Evolutionary conservation across 2,329 filamentous ascomycete species (phyloP), one percentile per base, ranked within the genome.

Genomic region (Monosporascus sp.): DNA sequence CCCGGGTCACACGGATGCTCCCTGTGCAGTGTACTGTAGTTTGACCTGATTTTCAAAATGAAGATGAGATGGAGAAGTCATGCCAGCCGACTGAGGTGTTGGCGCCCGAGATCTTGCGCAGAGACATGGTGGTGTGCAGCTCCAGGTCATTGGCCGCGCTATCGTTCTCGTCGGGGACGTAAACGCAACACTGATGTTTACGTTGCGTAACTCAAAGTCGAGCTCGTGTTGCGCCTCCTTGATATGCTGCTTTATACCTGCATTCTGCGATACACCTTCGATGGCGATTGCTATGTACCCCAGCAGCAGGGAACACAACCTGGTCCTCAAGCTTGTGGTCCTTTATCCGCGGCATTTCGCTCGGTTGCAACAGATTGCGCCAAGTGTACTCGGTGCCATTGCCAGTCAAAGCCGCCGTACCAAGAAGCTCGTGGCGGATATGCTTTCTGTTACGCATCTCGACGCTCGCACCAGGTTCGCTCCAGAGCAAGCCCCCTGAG

Each of bases 31-130:
- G 60, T 3, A 55, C 11, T 3, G 52, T 58, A 0, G 50, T 38
- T 6, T 54, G 35, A 22, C 52, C 52, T 3, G 49, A 35, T 2
- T 31, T 38, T 49, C 53, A n/a, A n/a, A n/a, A n/a, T n/a, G n/a
- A 57, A 0, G 60, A 63, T 3, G 55, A 58, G 5, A 63, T 47
- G 15, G 40, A 46, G 40, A 61, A 63, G 8, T 63, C 60, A 20
- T 53, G 49, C 56, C 55, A 59, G 28, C 52, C 40, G 3, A 37
- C 35, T 7, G 58, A 60, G 0, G 17, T 7, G 4, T 22, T 51
- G 2, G 51, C 44, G 0, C 40, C 41, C 1, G 58, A 58, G 1
- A 56, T 38, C 43, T 54, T 56, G 4, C 50, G 53, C 11, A 1
- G 43, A 1, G 20, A 49, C 41, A 59, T 44, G 7, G 45, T 54